Conservation (phyloP, 2,329 filamentous ascomycete species). For the Triangularia verruculosa region DNA sequence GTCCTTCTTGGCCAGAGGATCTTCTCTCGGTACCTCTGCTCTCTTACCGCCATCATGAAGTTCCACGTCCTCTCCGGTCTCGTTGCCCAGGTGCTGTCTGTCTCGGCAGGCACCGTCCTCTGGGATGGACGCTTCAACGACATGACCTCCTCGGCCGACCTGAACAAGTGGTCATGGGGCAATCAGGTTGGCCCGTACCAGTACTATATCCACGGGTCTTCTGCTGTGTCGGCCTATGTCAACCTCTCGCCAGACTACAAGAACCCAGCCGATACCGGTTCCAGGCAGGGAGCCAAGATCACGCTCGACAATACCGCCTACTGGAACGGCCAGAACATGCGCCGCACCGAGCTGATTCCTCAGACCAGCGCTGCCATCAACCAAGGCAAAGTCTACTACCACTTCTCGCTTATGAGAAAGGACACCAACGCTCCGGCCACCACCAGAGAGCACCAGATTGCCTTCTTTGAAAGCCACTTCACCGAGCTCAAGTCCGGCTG, state of each 20-base stretch:
- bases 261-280: constrained; percentile 61
- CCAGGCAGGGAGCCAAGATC: constrained; percentile 64
- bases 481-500: constrained; percentile 71
- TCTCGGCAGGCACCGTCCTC: constrained; percentile 29
- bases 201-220: constrained; percentile 71
- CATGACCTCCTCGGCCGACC: constrained; percentile 50
- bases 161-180: constrained; percentile 63
- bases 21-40: background rate
- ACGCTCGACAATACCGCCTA: constrained; percentile 62
- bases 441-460: constrained; percentile 64
- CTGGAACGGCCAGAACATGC: constrained; percentile 72
- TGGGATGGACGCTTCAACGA: constrained; percentile 69
- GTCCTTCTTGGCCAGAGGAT: background rate
- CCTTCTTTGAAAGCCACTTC: constrained; percentile 67
- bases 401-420: constrained; percentile 64
- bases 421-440: constrained; percentile 58
- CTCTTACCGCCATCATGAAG: constrained; percentile 23
- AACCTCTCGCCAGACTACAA: constrained; percentile 59
- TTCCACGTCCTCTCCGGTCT: constrained; percentile 24
- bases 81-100: constrained; percentile 23
- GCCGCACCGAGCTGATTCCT: constrained; percentile 70
- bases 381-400: constrained; percentile 66
- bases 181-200: constrained; percentile 69
- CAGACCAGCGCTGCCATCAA: constrained; percentile 65
- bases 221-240: constrained; percentile 56